Base-by-base conservation (phyloP, 2,329 filamentous ascomycete genomes). In the Colletotrichum sp. region DNA sequence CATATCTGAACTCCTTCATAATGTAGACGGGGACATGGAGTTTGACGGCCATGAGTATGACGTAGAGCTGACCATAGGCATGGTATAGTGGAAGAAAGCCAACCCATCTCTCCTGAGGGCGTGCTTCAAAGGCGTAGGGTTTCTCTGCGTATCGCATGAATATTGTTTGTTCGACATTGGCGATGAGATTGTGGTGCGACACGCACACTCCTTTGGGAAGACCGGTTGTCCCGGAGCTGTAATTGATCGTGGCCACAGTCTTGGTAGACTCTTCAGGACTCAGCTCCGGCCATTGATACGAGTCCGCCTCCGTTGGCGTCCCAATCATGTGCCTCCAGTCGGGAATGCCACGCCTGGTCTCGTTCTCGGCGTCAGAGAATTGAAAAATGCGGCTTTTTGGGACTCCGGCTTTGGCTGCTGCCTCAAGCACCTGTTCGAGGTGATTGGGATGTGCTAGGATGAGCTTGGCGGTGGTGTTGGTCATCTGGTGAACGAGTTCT, bases 31-130 rank as follows among this genome's bases (percentile, higher is more conserved):
- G 87, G 1, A 88, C 81, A 3, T 83, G 80, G 32, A 86, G 82
- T 76, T 84, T 86, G 14, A 85, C 80, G 0, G 86, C 86, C 77
- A 87, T 85, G 32, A 90, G 81, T 73, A 88, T 88, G 71, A 89
- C 88, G 71, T 87, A 86, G 4, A 89, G 84, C 79, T 92, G 90
- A 4, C 89, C 89, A 76, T 89, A 91, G 8, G 90, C 90, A 79
- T 93, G 91, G 79, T 92, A 94, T 80, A 94, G 89, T 1, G 93
- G 94, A 14, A 95, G 84, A 80, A 94, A 93, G 63, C 91, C 88
- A 32, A 90, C 78, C 86, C 88, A 90, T 52, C 88, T 83, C 78
- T 89, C 89, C 10, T 81, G 80, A 26, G 86, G 86, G 43, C 83
- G 82, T 5, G 84, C 81, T 4, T 82, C 78, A 75, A 83, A 83